Evolutionary conservation across 2,329 filamentous ascomycete species (phyloP).

Genomic region (Scedosporium boydii): DNA sequence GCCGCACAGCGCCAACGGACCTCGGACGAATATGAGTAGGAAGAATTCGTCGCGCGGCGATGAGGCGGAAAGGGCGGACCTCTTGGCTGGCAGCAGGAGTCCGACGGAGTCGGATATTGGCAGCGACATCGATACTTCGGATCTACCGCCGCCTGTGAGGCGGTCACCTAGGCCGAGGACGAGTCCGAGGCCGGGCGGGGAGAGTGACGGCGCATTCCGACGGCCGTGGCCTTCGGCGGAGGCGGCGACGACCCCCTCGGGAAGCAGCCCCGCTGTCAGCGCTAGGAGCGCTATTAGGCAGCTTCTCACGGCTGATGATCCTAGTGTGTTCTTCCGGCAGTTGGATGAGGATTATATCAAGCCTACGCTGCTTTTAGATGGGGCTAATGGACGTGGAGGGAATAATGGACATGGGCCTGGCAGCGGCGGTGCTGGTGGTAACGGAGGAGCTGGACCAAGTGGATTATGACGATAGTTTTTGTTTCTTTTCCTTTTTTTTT

Average conservation of each 20-base stretch:
- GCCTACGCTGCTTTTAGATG: constrained; percentile 77
- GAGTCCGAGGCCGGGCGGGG: constrained; percentile 10
- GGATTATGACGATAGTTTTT: neutral
- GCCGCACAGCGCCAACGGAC: constrained; percentile 14
- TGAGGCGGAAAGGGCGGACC: constrained; percentile 46
- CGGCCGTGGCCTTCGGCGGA: neutral
- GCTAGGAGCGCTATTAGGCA: constrained; percentile 71
- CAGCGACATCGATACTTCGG: constrained; percentile 57
- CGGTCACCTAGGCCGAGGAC: constrained; percentile 24
- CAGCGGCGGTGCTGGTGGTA: neutral
- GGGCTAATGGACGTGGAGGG: constrained; percentile 29
- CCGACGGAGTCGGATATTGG: constrained; percentile 49
- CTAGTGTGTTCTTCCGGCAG: constrained; percentile 81
- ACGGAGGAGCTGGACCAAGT: constrained; percentile 1
- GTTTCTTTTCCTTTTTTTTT: neutral
- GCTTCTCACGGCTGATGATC: constrained; percentile 77
- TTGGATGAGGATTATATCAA: constrained; percentile 96
- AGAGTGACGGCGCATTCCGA: constrained; percentile 3
- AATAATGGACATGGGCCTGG: constrained; percentile 15
- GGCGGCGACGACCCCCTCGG: neutral
- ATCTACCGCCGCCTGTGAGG: constrained; percentile 52
- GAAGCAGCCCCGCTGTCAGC: constrained; percentile 24
- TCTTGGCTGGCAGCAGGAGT: constrained; percentile 37
- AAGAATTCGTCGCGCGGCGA: constrained; percentile 37
- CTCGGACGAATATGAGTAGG: constrained; percentile 39